Base-by-base conservation (phyloP, 2,329 filamentous ascomycete genomes). In the Pseudogymnoascus sp. region DNA sequence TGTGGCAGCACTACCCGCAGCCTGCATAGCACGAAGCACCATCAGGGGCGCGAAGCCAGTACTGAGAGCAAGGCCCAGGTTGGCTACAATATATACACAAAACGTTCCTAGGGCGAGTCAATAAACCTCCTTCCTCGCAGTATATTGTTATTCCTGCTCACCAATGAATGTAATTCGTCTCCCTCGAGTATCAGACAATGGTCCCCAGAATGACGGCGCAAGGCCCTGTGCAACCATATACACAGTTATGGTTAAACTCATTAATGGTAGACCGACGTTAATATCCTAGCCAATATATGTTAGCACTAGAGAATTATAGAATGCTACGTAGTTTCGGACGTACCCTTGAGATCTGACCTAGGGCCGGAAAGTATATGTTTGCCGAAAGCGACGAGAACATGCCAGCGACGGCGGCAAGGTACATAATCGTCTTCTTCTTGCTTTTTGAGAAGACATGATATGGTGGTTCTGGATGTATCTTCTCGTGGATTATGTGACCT, bases 201-300 rank as follows among this genome's bases (percentile, higher is more conserved):
- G 74, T 6, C 77, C 78, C 76, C 78, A 82, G 59, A 82, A 72
- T 8, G 65, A 71, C 0, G 81, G 80, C 2, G 78, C 76, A 13
- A 82, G 68, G 5, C 78, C 81, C 69, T 83, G 81, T 3, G 81
- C 71, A 59, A 82, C 73, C 69, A 81, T 77, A 65, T 82, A 83
- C 2, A 74, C 71, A 0, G 77, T 79, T 8, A 80, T 73, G 4
- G 76, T 78, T 9, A 79, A 67, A 58, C 72, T 74, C 13, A 79
- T 71, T 29, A 67, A 62, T 8, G 66, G 65, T 0, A 70, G 21
- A 61, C 69, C 74, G 10, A 75, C 69, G 13, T 68, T 39, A 1
- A 75, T 67, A 12, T 75, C 72, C 29, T 41, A 33, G 36, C 33
- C 27, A 35, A 13, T 21, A 8, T 59, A 15, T 48, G 31, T 10